Conservation (phyloP, 306 rosid species). For the Prunus kanzakura region DNA sequence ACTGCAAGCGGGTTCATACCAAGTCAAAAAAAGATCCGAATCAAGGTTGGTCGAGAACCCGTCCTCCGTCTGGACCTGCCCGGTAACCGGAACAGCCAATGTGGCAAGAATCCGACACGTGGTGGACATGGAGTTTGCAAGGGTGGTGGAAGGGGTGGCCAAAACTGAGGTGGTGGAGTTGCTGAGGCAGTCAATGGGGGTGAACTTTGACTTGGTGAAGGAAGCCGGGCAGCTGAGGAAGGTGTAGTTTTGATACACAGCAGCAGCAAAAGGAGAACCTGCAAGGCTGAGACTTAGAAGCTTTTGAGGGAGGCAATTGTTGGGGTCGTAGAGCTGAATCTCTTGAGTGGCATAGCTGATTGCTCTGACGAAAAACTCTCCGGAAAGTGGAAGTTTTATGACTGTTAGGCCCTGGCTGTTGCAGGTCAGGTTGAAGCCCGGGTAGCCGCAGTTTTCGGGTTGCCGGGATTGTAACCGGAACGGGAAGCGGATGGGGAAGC, state of each 20-base stretch:
- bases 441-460: constrained; percentile 50
- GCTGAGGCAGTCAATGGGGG: constrained; percentile 52
- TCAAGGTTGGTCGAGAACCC: constrained; percentile 29
- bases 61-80: constrained; percentile 20
- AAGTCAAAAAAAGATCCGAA: constrained; percentile 41
- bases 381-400: constrained; percentile 42
- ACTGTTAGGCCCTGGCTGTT: constrained; percentile 28
- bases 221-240: constrained; percentile 56
- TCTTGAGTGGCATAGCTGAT: constrained; percentile 45
- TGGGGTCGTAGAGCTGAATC: constrained; percentile 57
- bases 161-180: constrained; percentile 56
- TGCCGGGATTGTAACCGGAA: constrained; percentile 36
- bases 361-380: constrained; percentile 42
- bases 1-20: constrained; percentile 57
- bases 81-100: constrained; percentile 34
- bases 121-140: constrained; percentile 33
- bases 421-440: constrained; percentile 59
- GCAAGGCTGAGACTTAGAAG: constrained; percentile 49
- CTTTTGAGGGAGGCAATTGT: constrained; percentile 51
- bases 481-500: constrained; percentile 54
- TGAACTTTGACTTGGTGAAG: constrained; percentile 31
- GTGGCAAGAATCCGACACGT: constrained; percentile 39
- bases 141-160: constrained; percentile 44
- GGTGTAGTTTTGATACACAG: constrained; percentile 35
- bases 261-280: constrained; percentile 47